Percentiles rank a stretch among this genome's conserved stretches.
phyloP scores from a whole-genome alignment of 179 eudicot genomes.

The Monotropa hypopitys region DNA sequence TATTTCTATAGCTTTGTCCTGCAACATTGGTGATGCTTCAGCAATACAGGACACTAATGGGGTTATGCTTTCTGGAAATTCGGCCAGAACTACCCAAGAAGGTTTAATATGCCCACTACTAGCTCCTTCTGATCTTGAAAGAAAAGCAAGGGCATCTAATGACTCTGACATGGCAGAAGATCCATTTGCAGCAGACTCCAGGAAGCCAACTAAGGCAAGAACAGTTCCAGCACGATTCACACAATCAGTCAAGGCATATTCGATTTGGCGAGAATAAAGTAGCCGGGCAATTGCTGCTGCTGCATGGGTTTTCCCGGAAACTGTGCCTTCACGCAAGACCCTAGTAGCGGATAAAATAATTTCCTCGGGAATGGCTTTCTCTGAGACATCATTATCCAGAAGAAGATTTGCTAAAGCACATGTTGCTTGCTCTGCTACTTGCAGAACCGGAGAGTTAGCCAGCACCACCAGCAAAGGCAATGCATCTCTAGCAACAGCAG shows the following conservation, averaged over 20 bases:
- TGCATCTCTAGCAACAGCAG: slow-evolving; percentile 62
- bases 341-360: slow-evolving; percentile 77
- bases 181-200: slow-evolving; percentile 46
- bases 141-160: slow-evolving; percentile 71
- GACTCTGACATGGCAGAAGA: slow-evolving; percentile 72
- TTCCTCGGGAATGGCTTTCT: slow-evolving; percentile 57
- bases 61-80: slow-evolving; percentile 49
- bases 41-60: slow-evolving; percentile 72
- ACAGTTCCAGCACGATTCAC: slow-evolving; percentile 80
- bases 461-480: slow-evolving; percentile 56
- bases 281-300: slow-evolving; percentile 92
- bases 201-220: slow-evolving; percentile 66
- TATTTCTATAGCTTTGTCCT: slow-evolving; percentile 86
- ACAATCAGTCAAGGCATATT: slow-evolving; percentile 50
- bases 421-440: slow-evolving; percentile 78
- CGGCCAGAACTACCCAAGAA: slow-evolving; percentile 74
- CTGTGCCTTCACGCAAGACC: slow-evolving; percentile 74
- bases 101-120: slow-evolving; percentile 50
- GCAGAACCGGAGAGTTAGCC: slow-evolving; percentile 61
- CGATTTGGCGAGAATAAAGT: slow-evolving; percentile 47
- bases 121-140: slow-evolving; percentile 49
- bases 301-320: slow-evolving; percentile 69
- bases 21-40: slow-evolving; percentile 47
- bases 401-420: slow-evolving; percentile 86
- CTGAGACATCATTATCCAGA: slow-evolving; percentile 62